These are phyloP conservation scores for Linum trigynum DNA, from an alignment of 345 rosid genomes.

Conservation along the genomic window DNA sequence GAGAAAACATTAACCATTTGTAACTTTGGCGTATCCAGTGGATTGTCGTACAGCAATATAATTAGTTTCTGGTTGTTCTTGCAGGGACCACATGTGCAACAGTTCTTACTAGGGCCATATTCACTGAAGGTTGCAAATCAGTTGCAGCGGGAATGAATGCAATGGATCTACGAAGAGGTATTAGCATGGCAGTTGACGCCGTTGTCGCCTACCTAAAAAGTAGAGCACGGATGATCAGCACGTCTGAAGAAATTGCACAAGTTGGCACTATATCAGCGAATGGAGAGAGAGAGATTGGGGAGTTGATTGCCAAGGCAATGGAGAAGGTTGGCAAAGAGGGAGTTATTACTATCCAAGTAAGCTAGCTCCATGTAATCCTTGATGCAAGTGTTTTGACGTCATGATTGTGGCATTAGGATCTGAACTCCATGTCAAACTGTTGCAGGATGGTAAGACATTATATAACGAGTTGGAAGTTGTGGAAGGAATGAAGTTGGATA, in stretches of 20 bases:
- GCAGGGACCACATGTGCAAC: conserved; percentile 27
- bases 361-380: conserved; percentile 6
- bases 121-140: conserved; percentile 22
- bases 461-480: conserved; percentile 90
- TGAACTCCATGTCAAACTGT: conserved; percentile 3
- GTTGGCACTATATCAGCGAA: conserved; percentile 80
- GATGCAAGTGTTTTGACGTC: neutral
- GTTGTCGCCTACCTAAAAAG: conserved; percentile 5
- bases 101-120: conserved; percentile 19
- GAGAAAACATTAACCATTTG: too few relatives aligned
- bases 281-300: conserved; percentile 98
- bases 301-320: conserved; percentile 97
- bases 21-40: too few relatives aligned
- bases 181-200: conserved; percentile 10
- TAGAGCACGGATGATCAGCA: conserved; percentile 11
- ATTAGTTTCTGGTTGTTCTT: neutral
- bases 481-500: conserved; percentile 97
- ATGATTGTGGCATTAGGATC: neutral
- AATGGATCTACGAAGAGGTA: conserved; percentile 9
- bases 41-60: neutral
- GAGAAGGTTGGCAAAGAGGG: conserved; percentile 99
- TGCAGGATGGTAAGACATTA: conserved; percentile 92
- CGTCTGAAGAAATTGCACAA: conserved; percentile 11
- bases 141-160: conserved; percentile 20
- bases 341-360: conserved; percentile 88